Base-by-base conservation (phyloP, 1,139 yeast species). In the Sugiyamaella sp. region DNA sequence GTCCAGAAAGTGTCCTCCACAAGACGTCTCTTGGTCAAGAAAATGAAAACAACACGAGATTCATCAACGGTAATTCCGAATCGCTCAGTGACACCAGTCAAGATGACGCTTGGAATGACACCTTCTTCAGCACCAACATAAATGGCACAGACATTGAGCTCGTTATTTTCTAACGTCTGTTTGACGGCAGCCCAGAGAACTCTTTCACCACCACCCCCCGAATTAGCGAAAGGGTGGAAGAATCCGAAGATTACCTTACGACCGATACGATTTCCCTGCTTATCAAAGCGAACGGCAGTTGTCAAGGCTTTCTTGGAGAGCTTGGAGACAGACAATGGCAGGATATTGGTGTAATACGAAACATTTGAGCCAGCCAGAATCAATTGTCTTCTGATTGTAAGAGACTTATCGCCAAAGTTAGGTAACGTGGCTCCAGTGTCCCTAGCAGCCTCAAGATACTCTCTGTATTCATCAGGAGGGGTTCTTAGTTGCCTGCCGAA, bases 161-260 rank as follows among this genome's bases (percentile, higher is more conserved):
- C 72, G 58, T 78, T 77, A 37, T 77, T 73, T 9, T 70, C 63
- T 57, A 91, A 74, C 0, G 97, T 88, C 22, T 86, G 79, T 60
- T 81, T 78, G 4, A 93, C 89, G 0, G 97, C 97, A 54, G 89
- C 90, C 99, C 99, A 95, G 45, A 95, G 75, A 0, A 95, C 99
- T 50, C 95, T 80, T 69, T 95, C 99, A 21, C 99, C 99, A 38
- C 99, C 99, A 17, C 99, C 99, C 38, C 96, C 97, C 46, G 96
- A 95, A 68, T 89, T 89, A 60, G 97, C 91, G 63, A 86, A 88
- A 0, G 99, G 99, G 71, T 95, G 99, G 75, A 93, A 90, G 66
- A 88, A 91, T 4, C 98, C 99, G 64, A 75, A 86, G 17, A 89
- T 67, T 17, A 75, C 60, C 49, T 67, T 74, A 42, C 86, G 71